Percentiles rank a stretch among this genome's conserved stretches.
phyloP scores from a whole-genome alignment of 1,139 yeast species.

The Pichiaceae sp. region DNA sequence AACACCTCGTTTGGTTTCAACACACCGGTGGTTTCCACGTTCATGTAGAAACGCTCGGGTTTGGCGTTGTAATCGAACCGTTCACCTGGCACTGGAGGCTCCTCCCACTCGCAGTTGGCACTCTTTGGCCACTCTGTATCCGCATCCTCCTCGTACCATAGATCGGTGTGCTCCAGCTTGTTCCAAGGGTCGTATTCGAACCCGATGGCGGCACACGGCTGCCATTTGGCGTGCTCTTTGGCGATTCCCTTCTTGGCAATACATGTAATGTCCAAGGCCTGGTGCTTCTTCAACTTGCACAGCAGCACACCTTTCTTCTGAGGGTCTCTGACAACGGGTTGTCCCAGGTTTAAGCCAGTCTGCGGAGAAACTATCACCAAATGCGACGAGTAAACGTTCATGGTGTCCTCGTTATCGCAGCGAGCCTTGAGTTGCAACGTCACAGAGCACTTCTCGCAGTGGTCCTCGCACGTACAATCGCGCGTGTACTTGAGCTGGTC shows the following conservation, averaged over 20 bases:
- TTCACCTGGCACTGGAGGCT: slow-evolving; percentile 85
- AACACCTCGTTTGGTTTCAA: slow-evolving; percentile 87
- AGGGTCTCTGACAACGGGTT: slow-evolving; percentile 76
- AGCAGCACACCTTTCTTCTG: slow-evolving; percentile 76
- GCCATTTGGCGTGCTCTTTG: slow-evolving; percentile 98
- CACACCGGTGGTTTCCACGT: slow-evolving; percentile 88
- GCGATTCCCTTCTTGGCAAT: slow-evolving; percentile 98
- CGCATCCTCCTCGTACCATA: slow-evolving; percentile 90
- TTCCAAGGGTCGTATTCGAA: slow-evolving; percentile 99
- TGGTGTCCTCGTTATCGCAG: slow-evolving; percentile 81
- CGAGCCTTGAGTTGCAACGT: slow-evolving; percentile 77
- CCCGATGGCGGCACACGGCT: slow-evolving; percentile 94
- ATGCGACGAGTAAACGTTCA: slow-evolving; percentile 87
- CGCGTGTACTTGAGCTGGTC: slow-evolving; percentile 75
- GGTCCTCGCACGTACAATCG: slow-evolving; percentile 97
- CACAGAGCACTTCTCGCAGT: slow-evolving; percentile 92
- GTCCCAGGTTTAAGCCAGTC: slow-evolving; percentile 48
- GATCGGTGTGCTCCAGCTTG: slow-evolving; percentile 89
- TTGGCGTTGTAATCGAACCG: slow-evolving; percentile 78
- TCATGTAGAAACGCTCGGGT: slow-evolving; percentile 75
- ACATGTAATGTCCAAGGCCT: slow-evolving; percentile 81
- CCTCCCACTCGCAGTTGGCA: slow-evolving; percentile 91
- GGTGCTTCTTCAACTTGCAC: slow-evolving; percentile 88
- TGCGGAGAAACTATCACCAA: slow-evolving; percentile 44
- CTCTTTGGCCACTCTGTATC: slow-evolving; percentile 90